Evolutionary conservation across 306 rosid species (phyloP).

Genomic region (Crotalaria pallida): DNA sequence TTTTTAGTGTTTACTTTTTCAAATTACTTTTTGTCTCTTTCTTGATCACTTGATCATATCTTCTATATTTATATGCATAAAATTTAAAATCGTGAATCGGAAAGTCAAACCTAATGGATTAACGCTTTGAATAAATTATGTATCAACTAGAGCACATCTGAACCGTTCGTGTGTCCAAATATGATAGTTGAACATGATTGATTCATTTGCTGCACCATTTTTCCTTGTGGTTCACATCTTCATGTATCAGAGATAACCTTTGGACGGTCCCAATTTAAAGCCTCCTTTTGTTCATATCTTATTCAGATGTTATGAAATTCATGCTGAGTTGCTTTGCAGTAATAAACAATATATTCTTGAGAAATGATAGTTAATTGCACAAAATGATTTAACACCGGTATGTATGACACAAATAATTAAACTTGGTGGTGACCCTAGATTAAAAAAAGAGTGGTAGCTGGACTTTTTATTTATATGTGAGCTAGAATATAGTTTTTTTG

Average conservation of each 20-base stretch:
- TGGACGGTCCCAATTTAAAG: neutral
- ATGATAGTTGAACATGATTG: neutral
- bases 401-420: no score
- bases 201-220: neutral
- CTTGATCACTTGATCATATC: no score
- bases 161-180: neutral
- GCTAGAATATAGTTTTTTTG: no score
- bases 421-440: no score
- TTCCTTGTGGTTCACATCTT: neutral
- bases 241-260: neutral
- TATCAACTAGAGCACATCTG: neutral
- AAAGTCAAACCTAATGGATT: slow-evolving; percentile 2
- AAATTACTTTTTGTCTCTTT: no score
- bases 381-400: no score
- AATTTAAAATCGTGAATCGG: no score
- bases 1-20: neutral
- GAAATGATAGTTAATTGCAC: neutral
- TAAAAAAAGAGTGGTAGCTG: no score
- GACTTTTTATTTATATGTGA: no score
- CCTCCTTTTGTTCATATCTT: neutral
- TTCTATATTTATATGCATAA: no score
- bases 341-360: neutral
- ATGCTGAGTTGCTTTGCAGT: neutral
- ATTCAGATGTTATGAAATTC: slow-evolving; percentile 1
- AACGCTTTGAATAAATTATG: neutral